Conservation (phyloP, 2,329 filamentous ascomycete genomes). For the Ciborinia camelliae region DNA sequence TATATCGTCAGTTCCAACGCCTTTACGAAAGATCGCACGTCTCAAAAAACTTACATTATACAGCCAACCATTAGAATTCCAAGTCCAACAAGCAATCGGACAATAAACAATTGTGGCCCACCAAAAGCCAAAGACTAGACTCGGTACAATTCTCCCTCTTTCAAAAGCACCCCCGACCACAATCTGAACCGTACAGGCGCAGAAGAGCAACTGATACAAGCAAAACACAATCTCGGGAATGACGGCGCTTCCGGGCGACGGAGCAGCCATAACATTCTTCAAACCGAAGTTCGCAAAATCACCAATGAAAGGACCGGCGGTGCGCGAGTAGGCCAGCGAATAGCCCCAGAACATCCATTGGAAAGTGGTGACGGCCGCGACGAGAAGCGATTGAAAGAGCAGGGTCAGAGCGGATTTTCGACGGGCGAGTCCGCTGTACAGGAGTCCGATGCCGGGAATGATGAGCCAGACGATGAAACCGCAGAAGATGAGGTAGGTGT, state of each 20-base stretch:
- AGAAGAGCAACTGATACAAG: conserved; percentile 64
- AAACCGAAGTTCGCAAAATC: conserved; percentile 59
- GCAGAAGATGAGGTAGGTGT: conserved; percentile 57
- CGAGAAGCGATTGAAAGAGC: conserved; percentile 60
- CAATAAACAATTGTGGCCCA: conserved; percentile 66
- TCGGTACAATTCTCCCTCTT: conserved; percentile 58
- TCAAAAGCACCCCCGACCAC: conserved; percentile 61
- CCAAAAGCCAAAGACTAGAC: conserved; percentile 59
- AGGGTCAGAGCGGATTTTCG: conserved; percentile 60
- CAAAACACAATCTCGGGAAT: conserved; percentile 65
- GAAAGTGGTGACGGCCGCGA: conserved; percentile 53
- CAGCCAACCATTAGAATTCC: conserved; percentile 65
- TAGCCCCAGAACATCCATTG: conserved; percentile 64
- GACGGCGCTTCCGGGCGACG: conserved; percentile 53
- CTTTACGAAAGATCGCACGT: rapidly evolving
- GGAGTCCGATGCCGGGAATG: conserved; percentile 62
- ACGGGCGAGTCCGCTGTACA: conserved; percentile 61
- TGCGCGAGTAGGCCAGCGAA: conserved; percentile 58
- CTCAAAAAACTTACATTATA: conserved; percentile 41
- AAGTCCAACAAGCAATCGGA: conserved; percentile 62
- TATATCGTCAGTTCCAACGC: background rate
- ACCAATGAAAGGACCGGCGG: conserved; percentile 60
- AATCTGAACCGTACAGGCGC: conserved; percentile 58
- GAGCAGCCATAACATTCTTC: conserved; percentile 57
- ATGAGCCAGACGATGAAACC: conserved; percentile 63